Base-by-base conservation (phyloP, 2,329 filamentous ascomycete genomes). In the Cordyceps cicadae region DNA sequence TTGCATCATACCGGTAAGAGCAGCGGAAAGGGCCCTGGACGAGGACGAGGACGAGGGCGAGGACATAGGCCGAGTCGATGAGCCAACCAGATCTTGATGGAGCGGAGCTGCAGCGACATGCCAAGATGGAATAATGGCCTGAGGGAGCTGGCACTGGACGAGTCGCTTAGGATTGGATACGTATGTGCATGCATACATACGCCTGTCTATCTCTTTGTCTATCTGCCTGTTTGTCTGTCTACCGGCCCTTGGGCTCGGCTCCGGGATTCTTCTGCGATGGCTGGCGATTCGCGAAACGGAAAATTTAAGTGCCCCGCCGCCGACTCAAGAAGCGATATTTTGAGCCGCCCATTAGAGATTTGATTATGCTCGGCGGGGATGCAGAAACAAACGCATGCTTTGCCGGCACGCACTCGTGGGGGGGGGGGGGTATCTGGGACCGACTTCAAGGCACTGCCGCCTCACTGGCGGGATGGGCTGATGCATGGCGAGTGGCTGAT, bases 341-440 rank as follows among this genome's bases (percentile, higher is more conserved):
- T 63, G 78, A 82, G 67, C 67, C 72, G 6, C 68, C 80, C 12
- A 78, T 82, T 14, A 78, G 12, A 41, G 55, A 58, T 58, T 58
- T 83, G 15, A 74, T 78, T 41, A 79, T 81, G 77, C 71, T 75
- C 41, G 81, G 78, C 26, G 2, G 81, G 0, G 80, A 83, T 62
- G 78, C 80, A 3, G 80, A 82, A 63, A 82, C 80, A 0, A 82
- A 83, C 62, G 79, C 78, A 7, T 80, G 78, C 50, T 79, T 78
- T 58, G 79, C 79, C 0, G 80, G 79, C 79, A 79, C 0, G 78
- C 79, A 0, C 68, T 83, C 0, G 63, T 82, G 0, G 81, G 81
- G 0, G 75, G 81, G 0, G 75, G 24, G 24, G 24, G 73, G 0
- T 77, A 76, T 46, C 64, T 81, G 1, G 80, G 80, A 29, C 29